These are phyloP conservation scores for Cladophialophora immunda DNA, from an alignment of 2,329 filamentous ascomycete genomes.

Conservation along the genomic window DNA sequence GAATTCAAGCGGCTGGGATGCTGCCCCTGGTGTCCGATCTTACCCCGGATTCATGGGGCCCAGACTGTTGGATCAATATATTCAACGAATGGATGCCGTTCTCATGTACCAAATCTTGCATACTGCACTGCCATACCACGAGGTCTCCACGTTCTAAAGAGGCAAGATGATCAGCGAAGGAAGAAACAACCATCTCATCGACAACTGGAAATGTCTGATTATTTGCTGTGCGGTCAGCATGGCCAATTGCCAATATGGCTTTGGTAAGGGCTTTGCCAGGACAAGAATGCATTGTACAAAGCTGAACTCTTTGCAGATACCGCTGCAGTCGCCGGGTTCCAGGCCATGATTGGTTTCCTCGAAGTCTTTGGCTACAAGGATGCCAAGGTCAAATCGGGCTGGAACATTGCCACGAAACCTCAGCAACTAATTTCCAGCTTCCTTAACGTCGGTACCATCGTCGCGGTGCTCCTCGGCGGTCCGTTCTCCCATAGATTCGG, in stretches of 20 bases:
- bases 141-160: neutral
- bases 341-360: conserved; percentile 63
- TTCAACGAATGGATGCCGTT: neutral
- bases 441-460: conserved; percentile 60
- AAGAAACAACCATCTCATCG: conserved; percentile 22
- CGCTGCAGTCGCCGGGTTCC: conserved; percentile 43
- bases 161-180: conserved; percentile 28
- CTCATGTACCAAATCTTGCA: neutral
- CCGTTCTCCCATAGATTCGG: conserved; percentile 59
- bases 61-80: conserved; percentile 5
- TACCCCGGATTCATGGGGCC: conserved; percentile 12
- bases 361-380: conserved; percentile 60
- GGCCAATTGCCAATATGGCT: conserved; percentile 63
- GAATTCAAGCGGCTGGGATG: neutral
- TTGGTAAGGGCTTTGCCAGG: conserved; percentile 55
- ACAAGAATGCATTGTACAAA: conserved; percentile 39
- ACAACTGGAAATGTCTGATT: conserved; percentile 55
- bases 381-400: conserved; percentile 43
- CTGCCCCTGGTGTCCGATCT: conserved; percentile 10
- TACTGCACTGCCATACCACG: neutral
- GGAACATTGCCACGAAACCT: conserved; percentile 52
- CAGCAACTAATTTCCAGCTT: conserved; percentile 63
- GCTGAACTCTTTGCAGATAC: conserved; percentile 20
- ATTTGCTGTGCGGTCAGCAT: conserved; percentile 58
- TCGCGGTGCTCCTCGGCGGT: conserved; percentile 59